A percentile compares a stretch with the other conserved stretches of the same genome.
phyloP scores from a whole-genome alignment of 2,329 filamentous ascomycete species.

The Colletotrichum spaethianum region DNA sequence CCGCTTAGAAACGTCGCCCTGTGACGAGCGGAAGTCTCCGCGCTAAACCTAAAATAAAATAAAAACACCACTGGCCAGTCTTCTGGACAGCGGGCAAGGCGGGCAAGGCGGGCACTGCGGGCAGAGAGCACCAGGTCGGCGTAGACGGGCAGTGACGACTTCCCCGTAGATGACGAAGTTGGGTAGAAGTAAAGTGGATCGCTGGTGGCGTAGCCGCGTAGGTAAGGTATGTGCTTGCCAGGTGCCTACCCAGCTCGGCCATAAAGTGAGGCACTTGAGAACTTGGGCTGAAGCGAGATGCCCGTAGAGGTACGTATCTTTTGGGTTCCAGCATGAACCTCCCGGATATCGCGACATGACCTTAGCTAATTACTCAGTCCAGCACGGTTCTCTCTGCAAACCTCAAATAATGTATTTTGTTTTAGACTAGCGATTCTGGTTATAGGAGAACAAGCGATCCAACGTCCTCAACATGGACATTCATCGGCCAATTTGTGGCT shows the following conservation, averaged over 20 bases:
- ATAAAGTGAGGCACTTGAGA: not conserved
- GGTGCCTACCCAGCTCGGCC: not conserved
- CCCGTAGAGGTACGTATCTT: not conserved
- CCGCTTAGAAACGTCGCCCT: conserved; percentile 21
- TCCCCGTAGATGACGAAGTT: conserved; percentile 39
- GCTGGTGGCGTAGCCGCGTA: conserved; percentile 13
- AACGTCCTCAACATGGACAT: not conserved
- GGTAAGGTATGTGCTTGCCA: conserved; percentile 21
- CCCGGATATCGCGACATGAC: not conserved
- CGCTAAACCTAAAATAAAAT: conserved; percentile 31
- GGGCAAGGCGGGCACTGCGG: not conserved
- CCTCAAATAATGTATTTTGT: not conserved
- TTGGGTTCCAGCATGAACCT: not conserved
- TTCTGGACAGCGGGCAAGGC: too few species aligned
- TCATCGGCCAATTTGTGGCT: conserved; percentile 20
- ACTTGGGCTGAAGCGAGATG: not conserved
- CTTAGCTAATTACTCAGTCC: not conserved
- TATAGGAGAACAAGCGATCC: not conserved
- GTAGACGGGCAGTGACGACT: not conserved
- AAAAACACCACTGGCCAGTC: not conserved
- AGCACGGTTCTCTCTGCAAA: not conserved
- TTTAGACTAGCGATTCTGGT: not conserved
- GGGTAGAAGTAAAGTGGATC: conserved; percentile 1
- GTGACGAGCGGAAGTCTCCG: conserved; percentile 20
- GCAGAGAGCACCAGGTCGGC: too few species aligned